Conservation (phyloP, 768 basidiomycete genomes). For the Psilocybe azurescens region DNA sequence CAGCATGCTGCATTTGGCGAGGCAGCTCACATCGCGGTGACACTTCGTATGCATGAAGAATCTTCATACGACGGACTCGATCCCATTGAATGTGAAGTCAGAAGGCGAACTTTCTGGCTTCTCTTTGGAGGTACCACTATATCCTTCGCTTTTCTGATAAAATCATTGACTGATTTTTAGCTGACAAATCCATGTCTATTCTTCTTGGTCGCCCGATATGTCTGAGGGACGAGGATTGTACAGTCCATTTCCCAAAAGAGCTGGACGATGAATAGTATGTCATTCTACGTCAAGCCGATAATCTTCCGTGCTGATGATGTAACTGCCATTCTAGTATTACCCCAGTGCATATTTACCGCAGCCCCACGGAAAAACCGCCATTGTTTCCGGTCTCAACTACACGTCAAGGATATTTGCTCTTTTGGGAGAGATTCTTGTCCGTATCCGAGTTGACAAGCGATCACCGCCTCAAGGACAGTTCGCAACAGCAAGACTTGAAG, state of each 20-base stretch:
- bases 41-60: slow-evolving; percentile 87
- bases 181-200: slow-evolving; percentile 91
- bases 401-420: slow-evolving; percentile 86
- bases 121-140: slow-evolving; percentile 77
- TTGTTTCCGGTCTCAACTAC: slow-evolving; percentile 88
- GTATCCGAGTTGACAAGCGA: slow-evolving; percentile 86
- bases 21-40: slow-evolving; percentile 82
- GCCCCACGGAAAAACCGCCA: slow-evolving; percentile 84
- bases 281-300: slow-evolving; percentile 28
- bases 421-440: slow-evolving; percentile 84
- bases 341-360: slow-evolving; percentile 82
- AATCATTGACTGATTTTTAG: slow-evolving; percentile 40
- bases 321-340: slow-evolving; percentile 64
- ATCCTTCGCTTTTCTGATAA: background rate
- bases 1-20: slow-evolving; percentile 90
- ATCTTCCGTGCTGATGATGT: slow-evolving; percentile 32
- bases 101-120: slow-evolving; percentile 89
- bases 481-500: slow-evolving; percentile 83
- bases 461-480: slow-evolving; percentile 87
- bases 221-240: slow-evolving; percentile 90
- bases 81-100: slow-evolving; percentile 86
- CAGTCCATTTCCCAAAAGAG: slow-evolving; percentile 86
- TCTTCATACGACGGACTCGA: slow-evolving; percentile 81
- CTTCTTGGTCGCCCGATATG: slow-evolving; percentile 85
- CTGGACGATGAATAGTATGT: slow-evolving; percentile 87